These are phyloP conservation scores for Mycena filopes DNA, from an alignment of 768 basidiomycete genomes.

Conservation along the genomic window DNA sequence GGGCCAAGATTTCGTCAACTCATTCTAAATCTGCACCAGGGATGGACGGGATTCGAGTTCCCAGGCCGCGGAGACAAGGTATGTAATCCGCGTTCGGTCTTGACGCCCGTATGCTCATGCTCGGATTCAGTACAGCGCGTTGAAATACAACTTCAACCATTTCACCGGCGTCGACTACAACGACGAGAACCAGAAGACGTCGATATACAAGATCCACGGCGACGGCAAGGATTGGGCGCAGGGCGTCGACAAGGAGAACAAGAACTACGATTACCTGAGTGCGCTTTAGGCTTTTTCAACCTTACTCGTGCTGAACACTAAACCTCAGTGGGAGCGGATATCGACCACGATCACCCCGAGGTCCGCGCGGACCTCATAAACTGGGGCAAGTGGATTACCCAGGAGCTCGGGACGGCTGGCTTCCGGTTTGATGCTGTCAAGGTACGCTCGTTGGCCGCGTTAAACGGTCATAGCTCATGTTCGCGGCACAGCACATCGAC, in stretches of 20 bases:
- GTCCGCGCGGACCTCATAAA: slow-evolving; percentile 63
- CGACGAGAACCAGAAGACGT: slow-evolving; percentile 57
- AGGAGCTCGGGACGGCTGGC: slow-evolving; percentile 38
- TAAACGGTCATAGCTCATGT: background rate
- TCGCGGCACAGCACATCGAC: slow-evolving; percentile 43
- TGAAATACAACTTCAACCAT: slow-evolving; percentile 69
- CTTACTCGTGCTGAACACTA: background rate
- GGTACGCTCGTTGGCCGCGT: slow-evolving; percentile 8
- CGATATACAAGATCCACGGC: slow-evolving; percentile 67
- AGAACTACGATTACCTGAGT: slow-evolving; percentile 72
- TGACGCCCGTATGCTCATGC: slow-evolving; percentile 1
- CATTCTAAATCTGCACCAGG: slow-evolving; percentile 46
- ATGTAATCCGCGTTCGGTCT: background rate
- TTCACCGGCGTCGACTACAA: slow-evolving; percentile 78
- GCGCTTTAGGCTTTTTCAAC: slow-evolving; percentile 20
- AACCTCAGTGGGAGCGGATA: slow-evolving; percentile 44
- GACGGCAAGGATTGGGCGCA: slow-evolving; percentile 68
- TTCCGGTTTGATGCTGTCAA: slow-evolving; percentile 56
- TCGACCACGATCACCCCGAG: slow-evolving; percentile 71
- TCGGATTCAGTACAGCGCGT: slow-evolving; percentile 54
- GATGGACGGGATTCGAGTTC: slow-evolving; percentile 74
- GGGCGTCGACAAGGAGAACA: slow-evolving; percentile 69
- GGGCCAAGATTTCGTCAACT: background rate
- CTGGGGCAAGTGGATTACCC: slow-evolving; percentile 70
- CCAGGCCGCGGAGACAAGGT: slow-evolving; percentile 68